Base-by-base conservation (phyloP, 2,329 filamentous ascomycete species). In the Magnaporthiopsis rhizophila region DNA sequence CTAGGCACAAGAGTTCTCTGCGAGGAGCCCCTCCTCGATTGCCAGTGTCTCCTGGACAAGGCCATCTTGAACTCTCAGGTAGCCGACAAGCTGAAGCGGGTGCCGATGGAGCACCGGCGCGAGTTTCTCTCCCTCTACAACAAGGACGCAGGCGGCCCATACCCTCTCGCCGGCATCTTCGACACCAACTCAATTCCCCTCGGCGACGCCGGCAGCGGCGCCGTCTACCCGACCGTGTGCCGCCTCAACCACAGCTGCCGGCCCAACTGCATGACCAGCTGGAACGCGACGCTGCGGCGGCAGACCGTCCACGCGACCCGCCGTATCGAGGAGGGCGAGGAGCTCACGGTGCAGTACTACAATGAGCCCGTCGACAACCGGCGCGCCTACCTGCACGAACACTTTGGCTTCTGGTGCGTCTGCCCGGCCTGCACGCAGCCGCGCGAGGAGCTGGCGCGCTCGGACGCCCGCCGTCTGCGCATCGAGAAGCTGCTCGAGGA, bases 271-370 rank as follows among this genome's bases (percentile, higher is more conserved):
- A 58, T 58, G 21, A 11, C n/a, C n/a, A 26, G 4, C n/a, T 58
- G 56, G 56, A 13, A 58, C 56, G 5, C 56, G n/a, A 18, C n/a
- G 56, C n/a, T 24, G 56, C n/a, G n/a, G 56, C 56, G n/a, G 11
- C 15, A 30, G 3, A 30, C 28, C 4, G 56, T 58, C 4, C 56
- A 58, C 56, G 56, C 56, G 15, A 28, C 65, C 30, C 63, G 64
- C 53, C 62, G 50, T 18, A 65, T 66, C 64, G 65, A 66, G 61
- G 60, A 59, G 1, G 38, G 28, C 53, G 30, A 30, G 62, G 62
- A 57, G 26, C 32, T 60, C 12, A 36, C 58, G 26, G 12, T 60
- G 30, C 58, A 60, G 13, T 60, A 60, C 58, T 32, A 30, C 58
- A 36, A 60, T 30, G 21, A 32, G n/a, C 58, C 32, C 30, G 9